phyloP scores from a whole-genome alignment of 192 early-diverging fungal genomes.

The Coemansia sp. region DNA sequence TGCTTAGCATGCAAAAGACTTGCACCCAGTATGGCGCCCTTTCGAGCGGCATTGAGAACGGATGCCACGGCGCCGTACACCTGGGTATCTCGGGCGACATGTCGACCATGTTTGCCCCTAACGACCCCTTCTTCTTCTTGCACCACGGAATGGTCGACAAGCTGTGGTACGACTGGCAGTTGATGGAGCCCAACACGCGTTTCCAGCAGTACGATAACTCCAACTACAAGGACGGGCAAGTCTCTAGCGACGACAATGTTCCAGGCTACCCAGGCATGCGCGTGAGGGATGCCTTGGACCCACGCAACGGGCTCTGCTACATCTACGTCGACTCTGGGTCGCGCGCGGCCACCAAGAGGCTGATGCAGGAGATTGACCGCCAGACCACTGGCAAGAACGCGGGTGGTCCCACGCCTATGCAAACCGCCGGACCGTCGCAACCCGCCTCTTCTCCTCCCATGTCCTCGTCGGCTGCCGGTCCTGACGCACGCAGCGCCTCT shows the following conservation, averaged over 20 bases:
- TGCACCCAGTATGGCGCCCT: conserved; percentile 46
- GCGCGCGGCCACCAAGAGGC: conserved; percentile 41
- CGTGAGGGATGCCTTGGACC: conserved; percentile 44
- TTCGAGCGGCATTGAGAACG: conserved; percentile 53
- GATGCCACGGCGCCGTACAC: conserved; percentile 54
- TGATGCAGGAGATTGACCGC: conserved; percentile 50
- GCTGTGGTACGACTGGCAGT: conserved; percentile 62
- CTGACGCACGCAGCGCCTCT: neutral
- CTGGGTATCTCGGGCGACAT: conserved; percentile 56
- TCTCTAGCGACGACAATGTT: conserved; percentile 32
- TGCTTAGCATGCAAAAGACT: conserved; percentile 48
- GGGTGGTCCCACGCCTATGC: neutral
- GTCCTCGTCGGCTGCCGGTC: conserved; percentile 10
- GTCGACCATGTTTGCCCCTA: conserved; percentile 57
- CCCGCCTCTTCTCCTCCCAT: neutral
- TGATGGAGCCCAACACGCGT: conserved; percentile 40
- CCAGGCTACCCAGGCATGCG: conserved; percentile 44
- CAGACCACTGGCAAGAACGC: conserved; percentile 21
- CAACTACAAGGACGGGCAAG: conserved; percentile 35
- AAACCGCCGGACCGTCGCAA: neutral
- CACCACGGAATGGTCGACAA: conserved; percentile 67
- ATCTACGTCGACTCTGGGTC: conserved; percentile 50
- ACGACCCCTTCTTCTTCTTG: conserved; percentile 66
- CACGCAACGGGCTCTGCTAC: conserved; percentile 42
- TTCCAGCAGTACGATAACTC: conserved; percentile 47